phyloP scores from a whole-genome alignment of 805 yeast genomes.

The Trichomonascus vanleenenianus region DNA sequence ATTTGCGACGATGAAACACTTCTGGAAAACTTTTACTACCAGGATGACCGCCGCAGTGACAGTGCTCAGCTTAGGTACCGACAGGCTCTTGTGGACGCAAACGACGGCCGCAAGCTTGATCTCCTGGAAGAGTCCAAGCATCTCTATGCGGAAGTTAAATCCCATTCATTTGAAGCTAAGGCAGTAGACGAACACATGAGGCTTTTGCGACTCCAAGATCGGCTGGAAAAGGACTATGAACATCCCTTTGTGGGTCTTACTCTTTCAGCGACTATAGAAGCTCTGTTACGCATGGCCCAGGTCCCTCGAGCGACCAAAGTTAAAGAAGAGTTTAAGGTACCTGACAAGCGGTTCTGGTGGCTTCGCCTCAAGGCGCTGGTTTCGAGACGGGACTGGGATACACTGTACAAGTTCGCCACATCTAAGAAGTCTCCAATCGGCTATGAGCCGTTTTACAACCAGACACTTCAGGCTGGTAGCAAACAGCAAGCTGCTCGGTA shows the following conservation, averaged over 20 bases:
- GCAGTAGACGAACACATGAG: conserved; percentile 39
- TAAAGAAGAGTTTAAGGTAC: conserved; percentile 45
- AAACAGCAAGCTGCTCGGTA: conserved; percentile 52
- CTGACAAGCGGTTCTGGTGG: conserved; percentile 50
- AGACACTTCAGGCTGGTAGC: conserved; percentile 47
- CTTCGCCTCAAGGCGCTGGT: conserved; percentile 43
- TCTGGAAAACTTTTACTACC: conserved; percentile 51
- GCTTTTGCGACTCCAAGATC: conserved; percentile 38
- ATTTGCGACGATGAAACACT: conserved; percentile 32
- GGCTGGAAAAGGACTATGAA: conserved; percentile 36
- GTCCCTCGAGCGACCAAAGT: conserved; percentile 40
- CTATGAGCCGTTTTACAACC: conserved; percentile 52
- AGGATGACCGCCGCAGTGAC: conserved; percentile 50
- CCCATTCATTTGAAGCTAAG: conserved; percentile 31
- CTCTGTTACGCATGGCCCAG: conserved; percentile 43
- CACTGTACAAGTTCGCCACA: conserved; percentile 45
- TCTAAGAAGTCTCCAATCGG: conserved; percentile 62
- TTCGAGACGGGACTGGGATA: conserved; percentile 44
- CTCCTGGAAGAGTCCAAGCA: conserved; percentile 24
- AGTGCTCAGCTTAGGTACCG: conserved; percentile 36
- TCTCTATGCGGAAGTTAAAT: conserved; percentile 30
- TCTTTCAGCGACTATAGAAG: conserved; percentile 40
- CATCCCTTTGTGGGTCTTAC: conserved; percentile 36
- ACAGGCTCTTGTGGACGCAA: conserved; percentile 18
- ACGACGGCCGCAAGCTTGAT: conserved; percentile 19